These are phyloP conservation scores for Sporothrix pseudoabietina DNA, from an alignment of 2,329 filamentous ascomycete genomes.

Conservation along the genomic window DNA sequence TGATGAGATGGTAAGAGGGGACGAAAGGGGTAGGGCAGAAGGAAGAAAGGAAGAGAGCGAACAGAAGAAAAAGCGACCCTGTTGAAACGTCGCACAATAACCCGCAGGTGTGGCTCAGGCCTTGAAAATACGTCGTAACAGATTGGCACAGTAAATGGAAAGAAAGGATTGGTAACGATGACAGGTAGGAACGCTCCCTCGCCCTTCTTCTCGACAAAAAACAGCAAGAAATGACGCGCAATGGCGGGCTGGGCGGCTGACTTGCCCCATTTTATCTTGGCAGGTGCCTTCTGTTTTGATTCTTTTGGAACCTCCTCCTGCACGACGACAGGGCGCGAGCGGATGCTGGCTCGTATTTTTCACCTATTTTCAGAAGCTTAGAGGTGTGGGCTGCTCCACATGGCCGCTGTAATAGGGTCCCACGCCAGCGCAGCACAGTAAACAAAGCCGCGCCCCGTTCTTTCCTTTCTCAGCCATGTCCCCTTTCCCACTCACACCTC, in stretches of 20 bases:
- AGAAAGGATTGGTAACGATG: not conserved
- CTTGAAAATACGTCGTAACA: not conserved
- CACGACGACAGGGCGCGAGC: not conserved
- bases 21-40: not conserved
- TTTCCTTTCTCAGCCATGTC: not conserved
- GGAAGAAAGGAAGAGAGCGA: no score
- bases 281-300: not conserved
- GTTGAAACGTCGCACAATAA: conserved; percentile 24
- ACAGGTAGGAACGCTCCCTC: not conserved
- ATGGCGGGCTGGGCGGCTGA: conserved; percentile 16
- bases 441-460: conserved; percentile 6
- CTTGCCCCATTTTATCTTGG: conserved; percentile 11
- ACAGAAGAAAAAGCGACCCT: not conserved
- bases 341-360: not conserved
- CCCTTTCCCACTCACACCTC: not conserved
- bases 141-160: not conserved
- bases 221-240: conserved; percentile 5
- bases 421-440: conserved; percentile 10
- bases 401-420: not conserved
- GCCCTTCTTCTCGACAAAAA: not conserved
- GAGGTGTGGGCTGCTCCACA: not conserved
- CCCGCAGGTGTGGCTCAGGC: conserved; percentile 16
- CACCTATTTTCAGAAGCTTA: not conserved
- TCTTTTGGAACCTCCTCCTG: not conserved
- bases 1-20: conserved; percentile 10